These are phyloP conservation scores for Pseudocercospora musae DNA, from an alignment of 2,329 filamentous ascomycete genomes.

Conservation along the genomic window DNA sequence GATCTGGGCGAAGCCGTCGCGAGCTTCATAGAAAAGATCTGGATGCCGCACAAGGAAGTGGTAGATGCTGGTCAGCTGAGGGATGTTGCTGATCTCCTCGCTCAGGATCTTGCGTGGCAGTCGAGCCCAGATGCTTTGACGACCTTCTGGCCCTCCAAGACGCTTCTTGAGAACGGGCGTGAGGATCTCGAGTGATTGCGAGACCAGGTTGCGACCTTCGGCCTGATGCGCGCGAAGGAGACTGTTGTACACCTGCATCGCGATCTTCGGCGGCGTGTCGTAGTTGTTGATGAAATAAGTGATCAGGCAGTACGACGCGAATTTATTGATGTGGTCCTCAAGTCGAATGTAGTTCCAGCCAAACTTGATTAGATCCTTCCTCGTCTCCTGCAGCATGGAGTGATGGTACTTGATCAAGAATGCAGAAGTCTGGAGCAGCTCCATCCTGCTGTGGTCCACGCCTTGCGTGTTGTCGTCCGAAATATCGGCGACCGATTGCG, in stretches of 20 bases:
- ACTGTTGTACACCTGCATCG: slow-evolving; percentile 89
- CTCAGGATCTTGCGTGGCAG: slow-evolving; percentile 86
- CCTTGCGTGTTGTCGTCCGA: slow-evolving; percentile 82
- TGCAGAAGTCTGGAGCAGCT: slow-evolving; percentile 89
- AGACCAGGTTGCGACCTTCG: slow-evolving; percentile 86
- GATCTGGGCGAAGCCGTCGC: slow-evolving; percentile 83
- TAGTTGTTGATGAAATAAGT: slow-evolving; percentile 97
- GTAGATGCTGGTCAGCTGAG: slow-evolving; percentile 96
- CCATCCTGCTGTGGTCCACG: slow-evolving; percentile 94
- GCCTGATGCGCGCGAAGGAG: slow-evolving; percentile 91
- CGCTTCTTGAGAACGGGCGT: slow-evolving; percentile 90
- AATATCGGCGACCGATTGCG: slow-evolving; percentile 68
- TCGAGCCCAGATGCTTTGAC: slow-evolving; percentile 79
- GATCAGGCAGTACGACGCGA: slow-evolving; percentile 94
- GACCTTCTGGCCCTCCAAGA: slow-evolving; percentile 68
- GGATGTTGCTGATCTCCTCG: slow-evolving; percentile 90
- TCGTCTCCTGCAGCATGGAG: slow-evolving; percentile 78
- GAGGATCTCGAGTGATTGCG: slow-evolving; percentile 89
- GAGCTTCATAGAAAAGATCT: slow-evolving; percentile 88
- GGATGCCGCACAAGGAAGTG: slow-evolving; percentile 92
- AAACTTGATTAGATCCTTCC: slow-evolving; percentile 98
- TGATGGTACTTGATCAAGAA: slow-evolving; percentile 95
- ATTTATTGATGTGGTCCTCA: slow-evolving; percentile 99
- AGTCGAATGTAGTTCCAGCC: slow-evolving; percentile 97
- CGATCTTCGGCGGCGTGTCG: slow-evolving; percentile 94